Evolutionary conservation across 352 stramenopile species (phyloP), one percentile per base, ranked within the genome.

Genomic region (Pseudoperonospora humuli): DNA sequence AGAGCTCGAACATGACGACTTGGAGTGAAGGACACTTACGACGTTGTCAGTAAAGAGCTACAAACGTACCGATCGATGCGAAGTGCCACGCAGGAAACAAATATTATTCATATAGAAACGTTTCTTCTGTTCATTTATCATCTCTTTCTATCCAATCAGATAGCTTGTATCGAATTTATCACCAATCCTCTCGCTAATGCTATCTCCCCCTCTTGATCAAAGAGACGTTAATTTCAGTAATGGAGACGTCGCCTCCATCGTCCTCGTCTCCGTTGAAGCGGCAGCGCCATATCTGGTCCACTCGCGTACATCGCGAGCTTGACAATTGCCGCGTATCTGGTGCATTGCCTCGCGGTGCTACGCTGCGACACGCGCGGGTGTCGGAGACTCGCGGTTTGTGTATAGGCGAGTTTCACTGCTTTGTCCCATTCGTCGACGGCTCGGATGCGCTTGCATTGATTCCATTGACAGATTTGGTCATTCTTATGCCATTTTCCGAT

Each of bases 281-380:
- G 10, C 77, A 89, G 45, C 75, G 70, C 43, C 58, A 57, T 10
- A 87, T 90, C 45, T 90, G 78, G 78, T 64, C 61, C 36, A 90
- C 54, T 19, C 78, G 78, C 40, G 64, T 86, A 29, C 70, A 74
- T 31, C 73, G 69, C 28, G 78, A 90, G 57, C 59, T 84, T 14
- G 71, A 85, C n/a, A 88, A 88, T 39, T 88, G 78, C 47, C 47
- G 59, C 9, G 50, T 33, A 3, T 4, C 38, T 2, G 39, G 28
- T 3, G 51, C 39, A 11, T 35, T 79, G 28, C 75, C 70, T 7
- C 17, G 14, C 4, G 78, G 75, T n/a, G 60, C 70, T 10, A 66
- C 64, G 20, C 49, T 91, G 25, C 60, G 68, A 11, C 59, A 67
- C 19, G 50, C 64, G 14, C 50, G 57, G 20, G 42, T 91, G 3